Percentiles rank a stretch among this genome's conserved stretches.
Conservation (phyloP, 805 yeast species). For the Myxozyma neotropica region DNA sequence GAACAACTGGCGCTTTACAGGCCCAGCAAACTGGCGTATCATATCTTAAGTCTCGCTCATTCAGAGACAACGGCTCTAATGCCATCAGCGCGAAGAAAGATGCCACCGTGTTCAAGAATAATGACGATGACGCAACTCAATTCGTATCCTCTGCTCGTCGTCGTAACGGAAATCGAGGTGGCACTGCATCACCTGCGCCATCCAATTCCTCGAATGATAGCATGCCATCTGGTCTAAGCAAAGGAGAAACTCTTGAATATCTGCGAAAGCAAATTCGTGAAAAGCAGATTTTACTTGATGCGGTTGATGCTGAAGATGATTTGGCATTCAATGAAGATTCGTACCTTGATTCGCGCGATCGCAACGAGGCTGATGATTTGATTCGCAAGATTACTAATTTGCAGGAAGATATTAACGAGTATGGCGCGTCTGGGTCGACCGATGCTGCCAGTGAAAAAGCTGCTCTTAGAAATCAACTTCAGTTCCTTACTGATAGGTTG, state of each 20-base stretch:
- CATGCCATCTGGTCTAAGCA: slow-evolving; percentile 3
- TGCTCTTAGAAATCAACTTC: slow-evolving; percentile 59
- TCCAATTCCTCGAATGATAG: slow-evolving; percentile 1
- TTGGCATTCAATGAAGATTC: slow-evolving; percentile 45
- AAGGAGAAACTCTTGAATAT: slow-evolving; percentile 49
- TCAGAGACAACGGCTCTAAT: slow-evolving; percentile 41
- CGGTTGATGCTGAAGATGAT: slow-evolving; percentile 65
- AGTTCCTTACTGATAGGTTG: slow-evolving; percentile 66
- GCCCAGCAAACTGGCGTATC: slow-evolving; percentile 38
- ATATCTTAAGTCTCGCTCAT: slow-evolving; percentile 43
- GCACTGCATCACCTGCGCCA: slow-evolving; percentile 7
- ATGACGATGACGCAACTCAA: slow-evolving; percentile 65
- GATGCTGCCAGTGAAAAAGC: slow-evolving; percentile 51
- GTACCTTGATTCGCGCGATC: slow-evolving; percentile 45
- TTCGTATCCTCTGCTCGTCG: slow-evolving; percentile 62
- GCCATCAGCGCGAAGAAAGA: slow-evolving; percentile 44
- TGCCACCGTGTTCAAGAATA: slow-evolving; percentile 66
- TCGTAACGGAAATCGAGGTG: slow-evolving; percentile 10
- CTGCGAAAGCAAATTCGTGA: slow-evolving; percentile 70
- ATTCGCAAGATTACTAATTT: slow-evolving; percentile 59
- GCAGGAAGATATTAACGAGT: slow-evolving; percentile 45
- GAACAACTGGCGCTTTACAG: slow-evolving; percentile 29
- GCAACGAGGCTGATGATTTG: slow-evolving; percentile 62
- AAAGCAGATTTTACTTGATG: slow-evolving; percentile 68
- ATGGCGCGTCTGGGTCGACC: slow-evolving; percentile 36